Conservation (phyloP, 2,329 filamentous ascomycete species). For the Pseudogymnoascus sp. region DNA sequence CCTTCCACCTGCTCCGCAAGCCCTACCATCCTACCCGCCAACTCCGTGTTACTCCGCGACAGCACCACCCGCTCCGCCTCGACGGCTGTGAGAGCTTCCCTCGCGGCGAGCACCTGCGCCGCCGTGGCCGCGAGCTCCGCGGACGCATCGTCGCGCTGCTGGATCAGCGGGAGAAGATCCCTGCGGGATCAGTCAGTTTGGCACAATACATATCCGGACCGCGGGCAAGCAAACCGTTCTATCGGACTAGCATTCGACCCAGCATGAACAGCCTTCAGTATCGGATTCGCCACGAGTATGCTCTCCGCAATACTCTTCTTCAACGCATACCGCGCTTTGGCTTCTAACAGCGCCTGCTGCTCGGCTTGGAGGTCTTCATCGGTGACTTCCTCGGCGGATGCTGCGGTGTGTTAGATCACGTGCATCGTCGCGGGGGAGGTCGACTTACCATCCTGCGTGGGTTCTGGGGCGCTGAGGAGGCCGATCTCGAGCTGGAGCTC, state of each 20-base stretch:
- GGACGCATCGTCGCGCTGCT: slow-evolving; percentile 60
- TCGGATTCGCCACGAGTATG: slow-evolving; percentile 65
- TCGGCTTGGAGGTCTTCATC: slow-evolving; percentile 48
- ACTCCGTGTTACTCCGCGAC: slow-evolving; percentile 52
- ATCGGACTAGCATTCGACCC: slow-evolving; percentile 55
- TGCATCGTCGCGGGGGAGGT: neutral
- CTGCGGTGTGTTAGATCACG: slow-evolving; percentile 5
- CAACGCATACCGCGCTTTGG: slow-evolving; percentile 62
- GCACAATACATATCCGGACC: slow-evolving; percentile 2
- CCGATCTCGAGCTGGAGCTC: slow-evolving; percentile 66
- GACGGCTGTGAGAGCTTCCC: slow-evolving; percentile 46
- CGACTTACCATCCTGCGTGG: slow-evolving; percentile 22
- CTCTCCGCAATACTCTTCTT: slow-evolving; percentile 62
- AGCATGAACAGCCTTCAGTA: slow-evolving; percentile 68
- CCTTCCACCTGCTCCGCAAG: slow-evolving; percentile 51
- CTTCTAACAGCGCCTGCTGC: slow-evolving; percentile 58
- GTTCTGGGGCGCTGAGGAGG: slow-evolving; percentile 45
- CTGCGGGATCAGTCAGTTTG: slow-evolving; percentile 17
- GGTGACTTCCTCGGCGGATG: slow-evolving; percentile 30
- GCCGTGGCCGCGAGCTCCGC: slow-evolving; percentile 55
- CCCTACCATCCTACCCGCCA: slow-evolving; percentile 55
- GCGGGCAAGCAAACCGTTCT: slow-evolving; percentile 50
- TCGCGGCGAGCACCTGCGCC: slow-evolving; percentile 42
- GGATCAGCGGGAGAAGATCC: slow-evolving; percentile 54
- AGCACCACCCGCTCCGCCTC: slow-evolving; percentile 52